Base-by-base conservation (phyloP, 139 green algal genomes). In the Bryopsis sp. region DNA sequence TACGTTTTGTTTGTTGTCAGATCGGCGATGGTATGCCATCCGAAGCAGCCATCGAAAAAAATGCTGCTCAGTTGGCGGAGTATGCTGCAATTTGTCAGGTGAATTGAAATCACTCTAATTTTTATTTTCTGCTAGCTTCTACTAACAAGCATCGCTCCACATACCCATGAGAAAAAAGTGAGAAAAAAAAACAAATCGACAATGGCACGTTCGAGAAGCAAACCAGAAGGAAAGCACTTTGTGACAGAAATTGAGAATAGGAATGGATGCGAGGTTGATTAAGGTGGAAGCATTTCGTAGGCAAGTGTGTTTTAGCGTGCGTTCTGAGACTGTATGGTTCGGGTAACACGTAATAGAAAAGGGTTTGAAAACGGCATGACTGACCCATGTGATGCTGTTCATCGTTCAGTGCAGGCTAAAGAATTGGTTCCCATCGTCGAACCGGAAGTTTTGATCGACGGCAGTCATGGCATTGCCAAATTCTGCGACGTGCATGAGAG, bases 371-470 rank as follows among this genome's bases (percentile, higher is more conserved):
- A 26, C 62, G 7, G 33, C 61, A 69, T 69, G 61, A n/a, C n/a
- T n/a, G n/a, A n/a, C n/a, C n/a, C 31, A 62, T 67, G 61, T 64
- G 15, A 11, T 64, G 26, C 26, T 69, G 61, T 8, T 69, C 11
- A 67, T n/a, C n/a, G 58, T 19, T 57, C 3, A 2, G 2, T 65
- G 37, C 79, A 91, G 83, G 66, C 66, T 1, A 73, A 77, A 24
- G 90, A 85, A 0, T 69, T 98, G 29, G 89, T 97, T 3, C 93
- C 93, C 0, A 94, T 98, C 47, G 93, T 98, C 32, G 93, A 98
- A 81, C 93, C 93, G 3, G 93, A 98, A 75, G 74, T 98, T 33
- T 72, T 98, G 26, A 93, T 91, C 26, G 92, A 98, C 59, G 93
- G 93, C 26, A 39, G 47, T 8, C 75, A 86, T 2, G 72, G 47